phyloP scores from a whole-genome alignment of 116 monocot species.

The Dioscorea cayenensis region DNA sequence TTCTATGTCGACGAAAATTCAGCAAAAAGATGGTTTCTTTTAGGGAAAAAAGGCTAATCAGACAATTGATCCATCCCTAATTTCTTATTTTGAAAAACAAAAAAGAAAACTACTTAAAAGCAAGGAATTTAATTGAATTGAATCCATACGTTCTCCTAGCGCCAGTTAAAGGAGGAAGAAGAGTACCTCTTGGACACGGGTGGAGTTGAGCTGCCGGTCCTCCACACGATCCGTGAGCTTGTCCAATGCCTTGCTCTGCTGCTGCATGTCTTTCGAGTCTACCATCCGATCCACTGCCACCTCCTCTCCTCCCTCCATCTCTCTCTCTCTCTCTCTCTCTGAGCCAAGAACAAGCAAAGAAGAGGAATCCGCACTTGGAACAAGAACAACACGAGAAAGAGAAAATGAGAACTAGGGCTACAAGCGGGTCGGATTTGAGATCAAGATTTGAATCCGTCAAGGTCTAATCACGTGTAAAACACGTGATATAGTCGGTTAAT shows the following conservation, averaged over 20 bases:
- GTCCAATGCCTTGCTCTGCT: conserved; percentile 96
- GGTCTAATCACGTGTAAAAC: too few species aligned
- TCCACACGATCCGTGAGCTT: conserved; percentile 97
- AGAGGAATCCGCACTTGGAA: background rate
- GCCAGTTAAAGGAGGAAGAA: background rate
- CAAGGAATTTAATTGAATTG: too few species aligned
- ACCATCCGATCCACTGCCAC: conserved; percentile 35
- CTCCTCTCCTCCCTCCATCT: conserved; percentile 46
- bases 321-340: conserved; percentile 11
- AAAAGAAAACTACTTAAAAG: too few species aligned
- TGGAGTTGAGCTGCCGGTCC: conserved; percentile 90
- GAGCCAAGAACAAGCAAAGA: too few species aligned
- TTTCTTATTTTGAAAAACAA: too few species aligned
- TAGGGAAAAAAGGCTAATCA: too few species aligned
- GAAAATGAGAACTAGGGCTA: background rate
- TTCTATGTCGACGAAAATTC: too few species aligned
- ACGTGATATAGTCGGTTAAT: too few species aligned
- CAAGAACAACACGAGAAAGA: background rate
- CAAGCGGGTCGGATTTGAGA: background rate
- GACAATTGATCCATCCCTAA: too few species aligned
- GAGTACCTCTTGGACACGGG: conserved; percentile 70
- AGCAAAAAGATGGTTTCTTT: too few species aligned
- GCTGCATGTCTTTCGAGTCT: conserved; percentile 91
- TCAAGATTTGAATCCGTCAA: background rate
- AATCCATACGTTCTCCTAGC: too few species aligned